These are phyloP conservation scores for Colletotrichum lini DNA, from an alignment of 2,329 filamentous ascomycete genomes.

Conservation along the genomic window DNA sequence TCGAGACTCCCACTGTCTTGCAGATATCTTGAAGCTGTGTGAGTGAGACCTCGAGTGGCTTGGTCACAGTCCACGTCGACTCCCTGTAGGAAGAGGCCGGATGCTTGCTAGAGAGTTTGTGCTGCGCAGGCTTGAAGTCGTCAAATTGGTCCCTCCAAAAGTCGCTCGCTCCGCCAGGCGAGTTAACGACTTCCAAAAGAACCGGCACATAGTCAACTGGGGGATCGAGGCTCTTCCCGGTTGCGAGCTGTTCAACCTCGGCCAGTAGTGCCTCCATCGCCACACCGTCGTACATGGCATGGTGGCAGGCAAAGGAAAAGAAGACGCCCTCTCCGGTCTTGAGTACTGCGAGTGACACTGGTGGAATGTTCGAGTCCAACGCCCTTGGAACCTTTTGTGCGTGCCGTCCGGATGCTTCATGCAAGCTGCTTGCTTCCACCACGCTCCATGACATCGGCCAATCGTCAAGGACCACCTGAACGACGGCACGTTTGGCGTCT, in stretches of 20 bases:
- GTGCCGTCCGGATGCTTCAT: slow-evolving; percentile 57
- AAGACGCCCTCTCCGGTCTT: slow-evolving; percentile 50
- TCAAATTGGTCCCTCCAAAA: slow-evolving; percentile 78
- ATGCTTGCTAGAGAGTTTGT: neutral
- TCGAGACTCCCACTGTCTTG: slow-evolving; percentile 69
- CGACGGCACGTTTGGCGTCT: slow-evolving; percentile 72
- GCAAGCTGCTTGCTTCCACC: slow-evolving; percentile 52
- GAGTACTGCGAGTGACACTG: slow-evolving; percentile 62
- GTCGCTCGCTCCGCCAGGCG: slow-evolving; percentile 63
- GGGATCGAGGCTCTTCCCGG: slow-evolving; percentile 60
- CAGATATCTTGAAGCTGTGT: slow-evolving; percentile 63
- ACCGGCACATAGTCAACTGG: slow-evolving; percentile 74
- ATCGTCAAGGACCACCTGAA: slow-evolving; percentile 76
- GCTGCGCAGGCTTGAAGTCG: slow-evolving; percentile 58
- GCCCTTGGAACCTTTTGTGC: slow-evolving; percentile 54
- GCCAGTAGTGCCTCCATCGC: slow-evolving; percentile 79
- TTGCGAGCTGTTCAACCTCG: slow-evolving; percentile 76
- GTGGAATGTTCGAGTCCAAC: slow-evolving; percentile 62
- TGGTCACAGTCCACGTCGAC: neutral
- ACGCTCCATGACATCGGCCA: slow-evolving; percentile 59
- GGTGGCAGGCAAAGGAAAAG: slow-evolving; percentile 74
- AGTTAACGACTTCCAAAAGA: slow-evolving; percentile 68
- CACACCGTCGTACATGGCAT: slow-evolving; percentile 89
- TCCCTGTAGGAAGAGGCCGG: neutral
- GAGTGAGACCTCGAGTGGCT: slow-evolving; percentile 51